A percentile compares a stretch with the other conserved stretches of the same genome.
Evolutionary conservation across 106 monocot species (phyloP).

Genomic region (Apostasia shenzhenica): DNA sequence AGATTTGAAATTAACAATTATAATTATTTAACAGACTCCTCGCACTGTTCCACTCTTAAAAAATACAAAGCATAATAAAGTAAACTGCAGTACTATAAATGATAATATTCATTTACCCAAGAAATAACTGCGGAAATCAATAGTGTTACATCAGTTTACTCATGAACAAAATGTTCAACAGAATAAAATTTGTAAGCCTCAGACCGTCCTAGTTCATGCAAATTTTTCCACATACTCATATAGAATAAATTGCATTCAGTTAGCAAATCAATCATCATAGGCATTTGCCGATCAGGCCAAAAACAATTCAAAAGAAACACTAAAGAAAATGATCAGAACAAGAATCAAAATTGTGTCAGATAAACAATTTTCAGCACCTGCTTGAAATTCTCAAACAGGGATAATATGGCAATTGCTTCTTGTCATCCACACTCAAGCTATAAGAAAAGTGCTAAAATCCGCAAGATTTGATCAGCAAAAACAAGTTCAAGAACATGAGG

Average conservation of each 20-base stretch:
- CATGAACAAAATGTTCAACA: no score
- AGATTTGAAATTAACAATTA: no score
- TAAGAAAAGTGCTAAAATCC: background rate
- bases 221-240: background rate
- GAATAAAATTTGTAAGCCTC: background rate
- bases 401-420: conserved; percentile 2
- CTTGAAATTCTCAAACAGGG: conserved; percentile 2
- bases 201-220: conserved; percentile 9
- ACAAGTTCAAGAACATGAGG: background rate
- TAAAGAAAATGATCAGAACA: no score
- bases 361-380: conserved; percentile 3
- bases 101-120: no score
- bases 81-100: no score
- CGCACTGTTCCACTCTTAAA: no score
- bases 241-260: background rate
- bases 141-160: no score
- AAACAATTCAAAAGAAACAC: background rate
- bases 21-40: no score
- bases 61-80: no score
- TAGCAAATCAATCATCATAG: conserved; percentile 6
- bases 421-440: background rate
- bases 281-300: background rate
- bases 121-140: no score
- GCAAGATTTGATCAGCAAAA: background rate
- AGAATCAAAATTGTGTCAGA: background rate